phyloP scores from a whole-genome alignment of 2,329 filamentous ascomycete genomes.

The Teratosphaeria pseudoeucalypti region DNA sequence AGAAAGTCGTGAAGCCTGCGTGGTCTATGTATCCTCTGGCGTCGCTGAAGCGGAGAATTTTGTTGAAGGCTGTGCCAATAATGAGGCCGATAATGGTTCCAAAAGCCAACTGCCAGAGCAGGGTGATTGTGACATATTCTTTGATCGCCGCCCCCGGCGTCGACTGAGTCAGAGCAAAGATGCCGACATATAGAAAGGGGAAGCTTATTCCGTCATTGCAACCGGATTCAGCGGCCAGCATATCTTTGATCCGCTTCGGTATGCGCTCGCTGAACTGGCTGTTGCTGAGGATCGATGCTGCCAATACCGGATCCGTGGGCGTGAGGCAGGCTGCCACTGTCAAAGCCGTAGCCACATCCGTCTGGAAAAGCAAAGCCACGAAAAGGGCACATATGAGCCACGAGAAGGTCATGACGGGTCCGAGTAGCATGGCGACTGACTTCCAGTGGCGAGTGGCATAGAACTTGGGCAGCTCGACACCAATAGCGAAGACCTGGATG shows the following conservation, averaged over 20 bases:
- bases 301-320: constrained; percentile 47
- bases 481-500: constrained; percentile 30
- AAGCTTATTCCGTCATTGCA: constrained; percentile 49
- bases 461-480: constrained; percentile 28
- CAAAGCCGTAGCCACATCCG: constrained; percentile 36
- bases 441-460: constrained; percentile 44
- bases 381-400: constrained; percentile 40
- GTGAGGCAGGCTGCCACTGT: constrained; percentile 46
- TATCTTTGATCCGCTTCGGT: constrained; percentile 40
- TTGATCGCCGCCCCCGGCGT: constrained; percentile 33
- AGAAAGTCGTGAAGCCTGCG: constrained; percentile 45
- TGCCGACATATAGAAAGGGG: constrained; percentile 45
- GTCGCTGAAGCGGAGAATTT: constrained; percentile 39
- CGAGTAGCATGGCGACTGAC: constrained; percentile 39
- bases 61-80: constrained; percentile 40
- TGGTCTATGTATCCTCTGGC: constrained; percentile 36
- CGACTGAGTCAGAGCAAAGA: constrained; percentile 34
- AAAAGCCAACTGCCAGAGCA: constrained; percentile 45
- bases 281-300: constrained; percentile 44
- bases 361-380: constrained; percentile 37
- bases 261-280: constrained; percentile 43
- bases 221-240: constrained; percentile 45
- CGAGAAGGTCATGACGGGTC: constrained; percentile 42
- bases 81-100: constrained; percentile 38
- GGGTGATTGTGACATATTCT: constrained; percentile 44